phyloP scores from a whole-genome alignment of 257 asterid genomes.

The Paulownia fortunei region DNA sequence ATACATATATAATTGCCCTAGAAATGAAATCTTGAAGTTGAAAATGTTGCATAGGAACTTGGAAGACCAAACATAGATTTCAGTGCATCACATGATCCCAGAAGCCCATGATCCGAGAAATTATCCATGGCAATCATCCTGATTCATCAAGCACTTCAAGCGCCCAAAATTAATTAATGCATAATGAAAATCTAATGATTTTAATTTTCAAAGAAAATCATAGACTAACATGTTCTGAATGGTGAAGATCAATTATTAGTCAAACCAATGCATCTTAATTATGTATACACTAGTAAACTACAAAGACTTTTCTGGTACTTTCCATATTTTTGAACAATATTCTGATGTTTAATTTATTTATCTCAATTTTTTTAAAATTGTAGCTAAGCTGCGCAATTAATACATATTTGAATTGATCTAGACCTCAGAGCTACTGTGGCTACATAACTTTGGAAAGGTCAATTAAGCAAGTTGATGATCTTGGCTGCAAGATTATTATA shows the following conservation, averaged over 20 bases:
- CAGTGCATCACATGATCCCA: slow-evolving; percentile 48
- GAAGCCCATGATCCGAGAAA: slow-evolving; percentile 49
- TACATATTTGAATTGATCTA: neutral
- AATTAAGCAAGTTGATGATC: slow-evolving; percentile 7
- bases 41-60: slow-evolving; percentile 23
- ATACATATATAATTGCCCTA: neutral
- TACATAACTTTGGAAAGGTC: neutral
- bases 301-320: neutral
- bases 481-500: neutral
- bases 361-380: too few species aligned
- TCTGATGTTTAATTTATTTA: too few species aligned
- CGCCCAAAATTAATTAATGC: slow-evolving; percentile 6
- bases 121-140: slow-evolving; percentile 29
- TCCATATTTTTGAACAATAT: neutral
- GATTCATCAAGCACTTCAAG: slow-evolving; percentile 14
- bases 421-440: neutral
- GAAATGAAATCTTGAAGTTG: neutral
- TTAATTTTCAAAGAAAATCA: neutral
- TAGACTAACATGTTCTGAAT: neutral
- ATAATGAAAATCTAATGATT: neutral
- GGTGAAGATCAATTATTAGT: neutral
- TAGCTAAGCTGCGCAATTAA: neutral
- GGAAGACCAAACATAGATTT: slow-evolving; percentile 31
- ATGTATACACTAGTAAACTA: neutral
- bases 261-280: slow-evolving; percentile 18